phyloP scores from a whole-genome alignment of 805 yeast species.

The Clavispora vitiphila region DNA sequence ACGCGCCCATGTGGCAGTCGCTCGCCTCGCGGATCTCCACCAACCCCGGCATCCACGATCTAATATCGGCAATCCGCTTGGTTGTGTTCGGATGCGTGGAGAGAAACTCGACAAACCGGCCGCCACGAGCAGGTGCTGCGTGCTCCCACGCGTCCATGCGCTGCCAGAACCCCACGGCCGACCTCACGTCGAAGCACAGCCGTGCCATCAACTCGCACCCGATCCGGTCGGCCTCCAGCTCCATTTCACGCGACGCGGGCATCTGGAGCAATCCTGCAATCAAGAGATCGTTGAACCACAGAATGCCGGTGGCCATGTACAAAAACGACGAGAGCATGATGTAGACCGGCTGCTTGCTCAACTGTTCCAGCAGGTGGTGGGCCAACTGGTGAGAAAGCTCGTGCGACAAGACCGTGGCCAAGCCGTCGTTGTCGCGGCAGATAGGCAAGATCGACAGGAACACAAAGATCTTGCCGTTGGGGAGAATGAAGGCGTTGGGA shows the following conservation, averaged over 20 bases:
- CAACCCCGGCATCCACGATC: conserved; percentile 61
- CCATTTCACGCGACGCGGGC: conserved; percentile 93
- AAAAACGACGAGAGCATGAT: conserved; percentile 47
- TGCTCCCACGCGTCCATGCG: conserved; percentile 55
- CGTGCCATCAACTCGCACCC: conserved; percentile 89
- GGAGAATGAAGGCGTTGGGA: conserved; percentile 95
- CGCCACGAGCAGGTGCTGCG: conserved; percentile 11
- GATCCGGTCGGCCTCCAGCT: conserved; percentile 91
- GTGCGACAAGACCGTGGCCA: conserved; percentile 93
- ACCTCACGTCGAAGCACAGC: conserved; percentile 79
- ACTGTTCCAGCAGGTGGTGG: conserved; percentile 80
- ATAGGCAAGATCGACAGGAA: conserved; percentile 74
- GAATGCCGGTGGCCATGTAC: conserved; percentile 58
- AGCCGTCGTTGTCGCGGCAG: conserved; percentile 77
- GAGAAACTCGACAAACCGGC: conserved; percentile 53
- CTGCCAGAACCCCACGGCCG: conserved; percentile 74
- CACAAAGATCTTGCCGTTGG: conserved; percentile 94
- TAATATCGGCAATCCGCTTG: conserved; percentile 66
- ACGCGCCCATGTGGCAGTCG: conserved; percentile 29
- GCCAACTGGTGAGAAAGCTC: conserved; percentile 94
- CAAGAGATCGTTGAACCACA: conserved; percentile 45
- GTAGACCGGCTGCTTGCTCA: conserved; percentile 73
- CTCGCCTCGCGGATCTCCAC: conserved; percentile 37
- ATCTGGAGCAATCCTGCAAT: conserved; percentile 56
- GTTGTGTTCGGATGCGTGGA: conserved; percentile 86